phyloP scores from a whole-genome alignment of 2,329 filamentous ascomycete species.

The Aspergillaceae sp. region DNA sequence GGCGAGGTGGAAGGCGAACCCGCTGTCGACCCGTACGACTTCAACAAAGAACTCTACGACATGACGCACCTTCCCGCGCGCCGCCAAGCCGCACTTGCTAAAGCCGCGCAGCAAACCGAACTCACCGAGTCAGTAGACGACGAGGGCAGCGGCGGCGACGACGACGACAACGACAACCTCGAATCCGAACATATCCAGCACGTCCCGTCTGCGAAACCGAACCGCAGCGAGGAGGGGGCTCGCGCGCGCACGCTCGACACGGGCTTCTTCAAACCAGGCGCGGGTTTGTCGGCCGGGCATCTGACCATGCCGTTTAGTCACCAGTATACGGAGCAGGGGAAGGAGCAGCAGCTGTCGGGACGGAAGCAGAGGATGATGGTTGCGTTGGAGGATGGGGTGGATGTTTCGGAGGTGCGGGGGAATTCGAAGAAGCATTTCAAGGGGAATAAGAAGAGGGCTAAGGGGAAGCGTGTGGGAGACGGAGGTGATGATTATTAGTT shows the following conservation, averaged over 20 bases:
- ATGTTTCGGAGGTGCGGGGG: slow-evolving; percentile 63
- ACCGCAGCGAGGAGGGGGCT: slow-evolving; percentile 49
- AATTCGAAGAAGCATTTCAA: slow-evolving; percentile 72
- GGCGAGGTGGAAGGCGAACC: slow-evolving; percentile 11
- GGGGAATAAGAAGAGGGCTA: slow-evolving; percentile 29
- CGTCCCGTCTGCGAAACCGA: slow-evolving; percentile 12
- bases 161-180: slow-evolving; percentile 12
- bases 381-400: slow-evolving; percentile 75
- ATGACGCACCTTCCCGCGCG: slow-evolving; percentile 71
- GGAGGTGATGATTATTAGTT: slow-evolving; percentile 24
- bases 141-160: too few species aligned
- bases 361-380: slow-evolving; percentile 71
- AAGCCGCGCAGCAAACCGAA: slow-evolving; percentile 37
- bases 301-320: slow-evolving; percentile 76
- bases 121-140: slow-evolving; percentile 12
- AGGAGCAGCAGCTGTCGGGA: slow-evolving; percentile 64
- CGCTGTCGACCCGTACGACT: slow-evolving; percentile 59
- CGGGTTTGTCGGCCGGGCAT: slow-evolving; percentile 52
- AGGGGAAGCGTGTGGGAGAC: slow-evolving; percentile 20
- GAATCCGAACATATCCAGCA: slow-evolving; percentile 16
- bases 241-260: slow-evolving; percentile 76
- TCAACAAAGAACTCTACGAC: slow-evolving; percentile 87
- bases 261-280: slow-evolving; percentile 70
- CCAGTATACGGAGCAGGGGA: slow-evolving; percentile 77
- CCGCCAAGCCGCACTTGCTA: slow-evolving; percentile 53